Percentiles rank a stretch among this genome's conserved stretches.
These are phyloP conservation scores for Limtongia smithiae DNA, from an alignment of 805 yeast genomes.

Conservation along the genomic window DNA sequence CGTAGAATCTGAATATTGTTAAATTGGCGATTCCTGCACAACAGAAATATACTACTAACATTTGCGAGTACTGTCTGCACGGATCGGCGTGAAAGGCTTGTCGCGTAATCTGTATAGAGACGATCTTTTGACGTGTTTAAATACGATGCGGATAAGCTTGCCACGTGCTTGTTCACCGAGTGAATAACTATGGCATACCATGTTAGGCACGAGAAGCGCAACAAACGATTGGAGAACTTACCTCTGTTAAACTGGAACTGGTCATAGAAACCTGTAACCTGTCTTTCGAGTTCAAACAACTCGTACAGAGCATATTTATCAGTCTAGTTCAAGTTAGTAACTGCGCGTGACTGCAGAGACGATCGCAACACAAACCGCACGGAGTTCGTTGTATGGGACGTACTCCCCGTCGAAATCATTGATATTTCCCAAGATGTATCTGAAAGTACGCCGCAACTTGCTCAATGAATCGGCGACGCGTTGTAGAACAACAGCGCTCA, in stretches of 20 bases:
- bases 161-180: slow-evolving; percentile 63
- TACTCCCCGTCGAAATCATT: slow-evolving; percentile 38
- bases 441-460: slow-evolving; percentile 77
- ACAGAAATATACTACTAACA: slow-evolving; percentile 5
- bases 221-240: background rate
- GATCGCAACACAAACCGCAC: slow-evolving; percentile 29
- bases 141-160: slow-evolving; percentile 73
- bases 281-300: slow-evolving; percentile 47
- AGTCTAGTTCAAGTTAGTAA: no score
- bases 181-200: slow-evolving; percentile 61
- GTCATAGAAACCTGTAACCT: slow-evolving; percentile 47
- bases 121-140: slow-evolving; percentile 84
- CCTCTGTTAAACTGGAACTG: slow-evolving; percentile 59
- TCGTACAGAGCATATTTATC: slow-evolving; percentile 65
- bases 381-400: slow-evolving; percentile 37
- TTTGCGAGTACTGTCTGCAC: slow-evolving; percentile 61
- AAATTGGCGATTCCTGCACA: background rate
- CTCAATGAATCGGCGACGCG: slow-evolving; percentile 78
- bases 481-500: slow-evolving; percentile 66
- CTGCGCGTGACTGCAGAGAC: no score
- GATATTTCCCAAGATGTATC: slow-evolving; percentile 77
- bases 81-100: slow-evolving; percentile 51
- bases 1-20: slow-evolving; percentile 46
- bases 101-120: slow-evolving; percentile 62
- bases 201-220: no score